Conservation (phyloP, 164 flowering plant genomes). For the Nymphaea thermarum region DNA sequence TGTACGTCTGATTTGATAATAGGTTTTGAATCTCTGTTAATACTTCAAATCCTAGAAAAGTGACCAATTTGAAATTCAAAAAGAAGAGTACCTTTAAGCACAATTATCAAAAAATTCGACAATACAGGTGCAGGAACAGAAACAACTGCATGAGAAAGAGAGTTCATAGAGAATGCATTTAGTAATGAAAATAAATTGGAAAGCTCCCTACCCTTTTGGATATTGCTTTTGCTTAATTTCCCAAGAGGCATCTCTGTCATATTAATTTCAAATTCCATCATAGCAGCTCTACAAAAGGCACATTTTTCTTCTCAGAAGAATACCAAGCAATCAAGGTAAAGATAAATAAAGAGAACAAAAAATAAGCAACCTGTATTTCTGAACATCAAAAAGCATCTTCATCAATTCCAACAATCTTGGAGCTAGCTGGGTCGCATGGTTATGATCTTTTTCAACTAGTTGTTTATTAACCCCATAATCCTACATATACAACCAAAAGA, state of each 20-base stretch:
- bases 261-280: not conserved
- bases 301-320: not conserved
- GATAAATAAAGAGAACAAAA: not conserved
- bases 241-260: slow-evolving; percentile 58
- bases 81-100: too few species aligned
- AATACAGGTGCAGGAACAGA: not conserved
- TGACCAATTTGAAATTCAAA: not conserved
- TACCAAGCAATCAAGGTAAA: not conserved
- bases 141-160: not conserved
- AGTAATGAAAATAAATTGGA: not conserved
- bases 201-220: slow-evolving; percentile 56
- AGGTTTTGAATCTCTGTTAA: slow-evolving; percentile 89
- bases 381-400: slow-evolving; percentile 89
- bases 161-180: not conserved
- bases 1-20: slow-evolving; percentile 22
- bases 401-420: slow-evolving; percentile 62
- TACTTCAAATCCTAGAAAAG: slow-evolving; percentile 78
- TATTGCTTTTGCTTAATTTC: slow-evolving; percentile 84
- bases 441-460: slow-evolving; percentile 24
- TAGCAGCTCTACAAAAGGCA: not conserved
- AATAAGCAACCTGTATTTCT: slow-evolving; percentile 65
- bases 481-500: slow-evolving; percentile 23
- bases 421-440: slow-evolving; percentile 46
- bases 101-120: not conserved
- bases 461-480: slow-evolving; percentile 80